Evolutionary conservation across 164 flowering plant species (phyloP).

Genomic region (Santalum album): DNA sequence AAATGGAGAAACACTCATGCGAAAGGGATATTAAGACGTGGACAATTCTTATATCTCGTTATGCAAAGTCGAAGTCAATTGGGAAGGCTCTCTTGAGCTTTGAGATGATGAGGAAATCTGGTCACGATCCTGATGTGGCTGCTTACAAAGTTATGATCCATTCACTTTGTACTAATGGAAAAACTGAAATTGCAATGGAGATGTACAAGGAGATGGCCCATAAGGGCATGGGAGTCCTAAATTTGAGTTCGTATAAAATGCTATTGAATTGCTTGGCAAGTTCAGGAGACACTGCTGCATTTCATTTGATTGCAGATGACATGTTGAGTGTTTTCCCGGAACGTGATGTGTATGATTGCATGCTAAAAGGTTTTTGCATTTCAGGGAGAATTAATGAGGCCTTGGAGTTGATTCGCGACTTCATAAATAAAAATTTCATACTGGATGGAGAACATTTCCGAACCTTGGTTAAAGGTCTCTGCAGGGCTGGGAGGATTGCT

Average conservation of each 20-base stretch:
- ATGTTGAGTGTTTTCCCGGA: slow-evolving; percentile 52
- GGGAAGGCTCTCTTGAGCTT: slow-evolving; percentile 50
- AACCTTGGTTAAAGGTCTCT: slow-evolving; percentile 62
- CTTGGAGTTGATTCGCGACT: slow-evolving; percentile 49
- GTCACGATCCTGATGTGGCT: slow-evolving; percentile 47
- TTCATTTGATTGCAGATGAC: slow-evolving; percentile 47
- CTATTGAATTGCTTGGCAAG: slow-evolving; percentile 43
- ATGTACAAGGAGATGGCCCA: slow-evolving; percentile 64
- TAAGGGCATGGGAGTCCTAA: slow-evolving; percentile 30
- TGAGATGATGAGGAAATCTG: slow-evolving; percentile 53
- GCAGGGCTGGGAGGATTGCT: slow-evolving; percentile 42
- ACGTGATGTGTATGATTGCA: slow-evolving; percentile 25
- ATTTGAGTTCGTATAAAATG: slow-evolving; percentile 26
- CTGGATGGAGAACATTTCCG: slow-evolving; percentile 30
- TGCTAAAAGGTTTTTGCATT: slow-evolving; percentile 59
- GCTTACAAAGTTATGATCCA: slow-evolving; percentile 39
- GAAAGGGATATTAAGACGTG: slow-evolving; percentile 59
- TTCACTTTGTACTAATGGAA: slow-evolving; percentile 38
- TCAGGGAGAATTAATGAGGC: slow-evolving; percentile 63
- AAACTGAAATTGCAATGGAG: slow-evolving; percentile 66
- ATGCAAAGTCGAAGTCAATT: slow-evolving; percentile 50
- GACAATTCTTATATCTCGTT: slow-evolving; percentile 55
- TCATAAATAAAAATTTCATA: slow-evolving; percentile 29
- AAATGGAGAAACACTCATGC: slow-evolving; percentile 51
- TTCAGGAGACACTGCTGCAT: slow-evolving; percentile 42